A percentile compares a stretch with the other conserved stretches of the same genome.
phyloP scores from a whole-genome alignment of 139 green algal genomes.

The Chlamydomonas asymmetrica region DNA sequence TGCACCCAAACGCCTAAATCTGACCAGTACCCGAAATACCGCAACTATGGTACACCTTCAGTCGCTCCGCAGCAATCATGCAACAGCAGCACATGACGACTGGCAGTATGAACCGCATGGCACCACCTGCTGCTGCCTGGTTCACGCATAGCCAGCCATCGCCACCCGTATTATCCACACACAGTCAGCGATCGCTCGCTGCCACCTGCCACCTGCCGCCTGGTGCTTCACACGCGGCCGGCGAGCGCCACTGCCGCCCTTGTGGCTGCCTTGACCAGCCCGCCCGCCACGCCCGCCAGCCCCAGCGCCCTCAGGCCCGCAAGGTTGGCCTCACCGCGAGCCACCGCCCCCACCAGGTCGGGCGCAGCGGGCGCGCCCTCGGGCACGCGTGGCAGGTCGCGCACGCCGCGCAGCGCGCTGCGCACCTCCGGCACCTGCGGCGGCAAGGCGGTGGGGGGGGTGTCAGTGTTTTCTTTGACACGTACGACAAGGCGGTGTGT shows the following conservation, averaged over 20 bases:
- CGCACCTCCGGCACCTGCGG: conserved; percentile 39
- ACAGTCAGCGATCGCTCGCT: too few species aligned
- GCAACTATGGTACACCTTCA: too few species aligned
- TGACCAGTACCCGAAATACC: too few species aligned
- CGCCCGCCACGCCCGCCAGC: conserved; percentile 27
- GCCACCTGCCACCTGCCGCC: too few species aligned
- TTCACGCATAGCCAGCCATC: too few species aligned
- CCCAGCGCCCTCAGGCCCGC: conserved; percentile 13
- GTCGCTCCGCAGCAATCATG: too few species aligned
- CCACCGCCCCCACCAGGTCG: conserved; percentile 27
- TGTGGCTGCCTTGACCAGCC: conserved; percentile 35
- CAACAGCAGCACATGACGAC: too few species aligned
- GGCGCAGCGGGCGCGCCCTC: conserved; percentile 38
- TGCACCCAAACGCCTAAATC: too few species aligned
- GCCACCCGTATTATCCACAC: too few species aligned
- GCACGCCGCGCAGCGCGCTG: conserved; percentile 41
- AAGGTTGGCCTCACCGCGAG: background rate
- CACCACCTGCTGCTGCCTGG: too few species aligned
- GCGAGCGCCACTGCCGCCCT: conserved; percentile 18
- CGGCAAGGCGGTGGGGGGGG: background rate
- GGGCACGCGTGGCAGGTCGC: conserved; percentile 49
- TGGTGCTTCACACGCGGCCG: conserved; percentile 17
- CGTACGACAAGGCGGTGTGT: too few species aligned
- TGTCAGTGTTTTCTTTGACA: background rate
- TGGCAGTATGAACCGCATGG: too few species aligned